These are phyloP conservation scores for Catenaria anguillulae DNA, from an alignment of 371 early-diverging fungal species.

Conservation along the genomic window DNA sequence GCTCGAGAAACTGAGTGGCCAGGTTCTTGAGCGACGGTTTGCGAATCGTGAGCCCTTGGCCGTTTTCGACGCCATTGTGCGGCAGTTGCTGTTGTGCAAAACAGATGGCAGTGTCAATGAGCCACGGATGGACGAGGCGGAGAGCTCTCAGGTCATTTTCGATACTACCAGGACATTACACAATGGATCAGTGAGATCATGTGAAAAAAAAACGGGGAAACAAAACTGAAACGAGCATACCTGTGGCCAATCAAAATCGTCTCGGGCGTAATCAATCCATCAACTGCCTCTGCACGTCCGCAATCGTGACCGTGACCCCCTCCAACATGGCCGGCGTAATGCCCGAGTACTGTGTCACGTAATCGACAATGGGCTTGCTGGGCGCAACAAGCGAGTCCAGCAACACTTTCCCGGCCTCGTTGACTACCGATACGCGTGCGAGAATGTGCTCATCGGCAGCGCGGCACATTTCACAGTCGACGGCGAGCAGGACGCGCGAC, in stretches of 20 bases:
- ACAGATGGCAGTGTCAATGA: conserved; percentile 50
- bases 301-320: conserved; percentile 33
- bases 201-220: too few relatives aligned
- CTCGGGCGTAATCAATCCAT: conserved; percentile 31
- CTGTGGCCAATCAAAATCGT: conserved; percentile 61
- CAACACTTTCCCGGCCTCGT: conserved; percentile 28
- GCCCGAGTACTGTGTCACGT: conserved; percentile 53
- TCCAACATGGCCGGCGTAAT: conserved; percentile 43
- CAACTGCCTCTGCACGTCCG: conserved; percentile 41
- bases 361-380: conserved; percentile 44
- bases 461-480: conserved; percentile 75
- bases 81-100: neutral
- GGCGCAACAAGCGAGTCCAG: conserved; percentile 60
- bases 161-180: too few relatives aligned
- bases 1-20: neutral
- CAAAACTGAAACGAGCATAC: neutral
- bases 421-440: conserved; percentile 51
- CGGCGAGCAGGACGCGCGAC: conserved; percentile 30
- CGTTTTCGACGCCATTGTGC: neutral
- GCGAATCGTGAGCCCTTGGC: neutral
- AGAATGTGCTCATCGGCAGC: conserved; percentile 50
- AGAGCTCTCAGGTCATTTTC: conserved; percentile 54
- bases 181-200: neutral
- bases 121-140: conserved; percentile 40
- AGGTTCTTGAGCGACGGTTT: conserved; percentile 8